Percentiles rank a stretch among this genome's conserved stretches.
Evolutionary conservation across 225 moss, liverwort and hornwort genomes (phyloP).

Genomic region (Neckera pumila): DNA sequence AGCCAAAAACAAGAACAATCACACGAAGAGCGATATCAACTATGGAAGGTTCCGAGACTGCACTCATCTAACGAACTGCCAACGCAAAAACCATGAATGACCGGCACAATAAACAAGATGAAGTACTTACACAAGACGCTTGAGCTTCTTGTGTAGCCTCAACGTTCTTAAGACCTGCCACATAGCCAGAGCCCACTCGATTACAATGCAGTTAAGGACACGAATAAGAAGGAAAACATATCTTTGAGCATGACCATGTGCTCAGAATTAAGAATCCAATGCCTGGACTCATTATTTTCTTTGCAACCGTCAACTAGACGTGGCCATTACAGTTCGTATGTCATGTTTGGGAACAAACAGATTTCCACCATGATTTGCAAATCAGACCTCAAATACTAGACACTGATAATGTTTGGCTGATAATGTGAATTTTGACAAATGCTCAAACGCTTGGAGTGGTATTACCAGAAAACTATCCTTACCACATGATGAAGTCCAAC

Average conservation of each 20-base stretch:
- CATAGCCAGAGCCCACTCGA: neutral
- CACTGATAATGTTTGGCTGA: neutral
- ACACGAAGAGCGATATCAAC: neutral
- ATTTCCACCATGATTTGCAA: neutral
- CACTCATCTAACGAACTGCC: neutral
- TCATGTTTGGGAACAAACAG: neutral
- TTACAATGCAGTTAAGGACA: neutral
- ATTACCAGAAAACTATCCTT: constrained; percentile 9
- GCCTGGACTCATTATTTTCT: neutral
- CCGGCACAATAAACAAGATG: neutral
- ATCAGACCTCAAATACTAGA: neutral
- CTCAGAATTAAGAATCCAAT: neutral
- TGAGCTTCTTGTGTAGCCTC: constrained; percentile 72
- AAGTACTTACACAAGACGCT: constrained; percentile 78
- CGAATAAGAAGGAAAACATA: neutral
- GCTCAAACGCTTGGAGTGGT: neutral
- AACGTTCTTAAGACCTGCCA: constrained; percentile 84
- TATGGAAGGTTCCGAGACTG: neutral
- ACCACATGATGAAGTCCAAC: constrained; percentile 97
- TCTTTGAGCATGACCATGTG: neutral
- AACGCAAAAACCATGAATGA: neutral
- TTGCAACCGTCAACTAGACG: neutral
- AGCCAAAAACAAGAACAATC: neutral
- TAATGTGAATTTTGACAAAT: neutral
- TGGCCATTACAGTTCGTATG: neutral